phyloP scores from a whole-genome alignment of 2,329 filamentous ascomycete genomes.

The Fusarium compactum region DNA sequence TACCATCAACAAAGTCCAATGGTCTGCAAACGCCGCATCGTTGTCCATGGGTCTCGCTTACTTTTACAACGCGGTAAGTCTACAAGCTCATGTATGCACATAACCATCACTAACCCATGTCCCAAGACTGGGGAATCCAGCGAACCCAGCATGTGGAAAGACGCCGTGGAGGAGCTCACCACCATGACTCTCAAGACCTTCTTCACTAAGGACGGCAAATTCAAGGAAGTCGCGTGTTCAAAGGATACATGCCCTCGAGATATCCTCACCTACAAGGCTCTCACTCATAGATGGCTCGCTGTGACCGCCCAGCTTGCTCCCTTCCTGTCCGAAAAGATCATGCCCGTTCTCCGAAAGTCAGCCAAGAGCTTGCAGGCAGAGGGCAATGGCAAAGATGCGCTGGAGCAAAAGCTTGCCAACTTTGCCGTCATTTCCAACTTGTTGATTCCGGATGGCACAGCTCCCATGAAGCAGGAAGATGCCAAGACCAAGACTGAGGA shows the following conservation, averaged over 20 bases:
- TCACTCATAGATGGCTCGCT: conserved; percentile 74
- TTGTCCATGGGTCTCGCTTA: conserved; percentile 72
- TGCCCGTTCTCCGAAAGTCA: conserved; percentile 66
- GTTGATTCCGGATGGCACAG: conserved; percentile 1
- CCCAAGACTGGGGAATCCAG: conserved; percentile 15
- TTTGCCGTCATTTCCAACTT: conserved; percentile 16
- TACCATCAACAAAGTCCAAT: conserved; percentile 69
- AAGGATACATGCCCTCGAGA: conserved; percentile 73
- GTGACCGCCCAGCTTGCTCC: conserved; percentile 71
- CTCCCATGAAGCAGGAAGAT: background rate
- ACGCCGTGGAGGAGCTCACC: conserved; percentile 66
- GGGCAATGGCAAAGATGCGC: background rate
- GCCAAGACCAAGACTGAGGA: background rate
- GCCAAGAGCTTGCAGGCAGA: conserved; percentile 41
- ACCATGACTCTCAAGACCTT: conserved; percentile 61
- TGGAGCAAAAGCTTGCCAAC: conserved; percentile 19
- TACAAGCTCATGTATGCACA: too few relatives aligned
- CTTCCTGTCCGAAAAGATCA: conserved; percentile 65
- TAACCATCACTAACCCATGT: conserved; percentile 13
- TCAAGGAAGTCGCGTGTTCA: conserved; percentile 76
- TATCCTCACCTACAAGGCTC: conserved; percentile 78
- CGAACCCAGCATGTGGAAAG: conserved; percentile 60
- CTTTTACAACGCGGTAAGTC: conserved; percentile 72
- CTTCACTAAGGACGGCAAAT: conserved; percentile 63
- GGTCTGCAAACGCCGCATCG: conserved; percentile 73